Conservation (phyloP, 2,329 filamentous ascomycete species). For the Xylaria sp. region DNA sequence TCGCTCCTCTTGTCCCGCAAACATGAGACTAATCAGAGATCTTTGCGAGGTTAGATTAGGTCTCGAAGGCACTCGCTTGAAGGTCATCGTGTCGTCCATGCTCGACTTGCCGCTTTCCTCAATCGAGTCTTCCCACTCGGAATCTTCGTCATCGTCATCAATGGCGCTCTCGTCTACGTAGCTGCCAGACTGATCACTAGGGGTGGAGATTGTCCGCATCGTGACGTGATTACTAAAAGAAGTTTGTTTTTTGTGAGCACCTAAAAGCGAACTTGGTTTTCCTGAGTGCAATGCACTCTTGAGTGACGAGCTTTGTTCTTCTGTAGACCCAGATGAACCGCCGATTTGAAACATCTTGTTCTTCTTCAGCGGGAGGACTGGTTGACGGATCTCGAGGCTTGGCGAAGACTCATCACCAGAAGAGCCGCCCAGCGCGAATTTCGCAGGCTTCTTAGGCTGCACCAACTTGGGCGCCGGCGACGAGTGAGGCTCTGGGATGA, state of each 20-base stretch:
- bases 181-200: constrained; percentile 61
- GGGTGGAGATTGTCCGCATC: constrained; percentile 68
- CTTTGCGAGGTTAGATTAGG: constrained; percentile 83
- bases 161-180: constrained; percentile 85
- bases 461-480: constrained; percentile 69
- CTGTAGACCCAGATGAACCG: constrained; percentile 72
- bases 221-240: constrained; percentile 81
- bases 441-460: constrained; percentile 66
- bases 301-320: constrained; percentile 76
- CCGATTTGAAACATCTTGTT: constrained; percentile 59
- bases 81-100: constrained; percentile 78
- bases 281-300: constrained; percentile 57
- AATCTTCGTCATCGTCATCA: constrained; percentile 69
- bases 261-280: constrained; percentile 49
- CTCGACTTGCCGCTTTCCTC: constrained; percentile 85
- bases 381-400: constrained; percentile 52
- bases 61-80: constrained; percentile 89
- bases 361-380: constrained; percentile 44
- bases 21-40: constrained; percentile 87
- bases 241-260: constrained; percentile 71
- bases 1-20: constrained; percentile 77
- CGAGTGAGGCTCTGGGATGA: constrained; percentile 66
- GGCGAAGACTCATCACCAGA: constrained; percentile 79
- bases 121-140: constrained; percentile 69
- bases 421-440: constrained; percentile 77